Evolutionary conservation across 2,329 filamentous ascomycete genomes (phyloP).

Genomic region (Purpureocillium lavendulum): DNA sequence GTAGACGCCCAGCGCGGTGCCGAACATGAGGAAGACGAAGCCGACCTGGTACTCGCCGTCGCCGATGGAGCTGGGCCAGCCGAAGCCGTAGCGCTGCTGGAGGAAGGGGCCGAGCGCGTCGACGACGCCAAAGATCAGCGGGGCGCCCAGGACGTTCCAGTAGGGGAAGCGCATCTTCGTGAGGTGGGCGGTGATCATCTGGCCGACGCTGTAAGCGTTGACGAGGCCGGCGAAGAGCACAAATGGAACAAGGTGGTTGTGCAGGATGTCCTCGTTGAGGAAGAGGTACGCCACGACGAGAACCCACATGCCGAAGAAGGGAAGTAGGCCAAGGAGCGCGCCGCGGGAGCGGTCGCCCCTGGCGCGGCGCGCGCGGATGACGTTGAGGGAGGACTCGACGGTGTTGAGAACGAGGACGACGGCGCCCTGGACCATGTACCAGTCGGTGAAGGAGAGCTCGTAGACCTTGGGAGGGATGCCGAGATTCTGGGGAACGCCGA

Average conservation of each 20-base stretch:
- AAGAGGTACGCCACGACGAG: conserved; percentile 72
- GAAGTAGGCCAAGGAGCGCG: conserved; percentile 74
- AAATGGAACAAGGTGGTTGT: conserved; percentile 82
- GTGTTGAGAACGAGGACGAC: conserved; percentile 82
- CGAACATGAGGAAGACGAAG: conserved; percentile 83
- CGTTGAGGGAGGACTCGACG: conserved; percentile 68
- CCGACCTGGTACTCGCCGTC: conserved; percentile 79
- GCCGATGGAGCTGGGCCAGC: conserved; percentile 71
- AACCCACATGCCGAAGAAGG: conserved; percentile 71
- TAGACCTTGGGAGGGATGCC: conserved; percentile 66
- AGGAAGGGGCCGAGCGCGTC: conserved; percentile 71
- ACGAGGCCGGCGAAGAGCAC: conserved; percentile 79
- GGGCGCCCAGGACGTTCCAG: conserved; percentile 75
- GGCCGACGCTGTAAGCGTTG: conserved; percentile 91
- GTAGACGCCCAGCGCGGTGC: conserved; percentile 81
- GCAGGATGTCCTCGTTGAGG: conserved; percentile 76
- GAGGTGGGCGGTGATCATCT: conserved; percentile 92
- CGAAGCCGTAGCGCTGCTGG: conserved; percentile 49
- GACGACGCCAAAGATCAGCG: conserved; percentile 67
- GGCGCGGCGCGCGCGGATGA: conserved; percentile 70
- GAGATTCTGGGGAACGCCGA: conserved; percentile 57
- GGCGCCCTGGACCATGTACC: conserved; percentile 83
- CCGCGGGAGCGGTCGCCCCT: conserved; percentile 64
- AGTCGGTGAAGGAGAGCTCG: conserved; percentile 78
- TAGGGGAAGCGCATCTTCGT: conserved; percentile 85